Percentiles rank a stretch among this genome's conserved stretches.
Evolutionary conservation across 345 rosid species (phyloP).

Genomic region (Anacardium occidentale): DNA sequence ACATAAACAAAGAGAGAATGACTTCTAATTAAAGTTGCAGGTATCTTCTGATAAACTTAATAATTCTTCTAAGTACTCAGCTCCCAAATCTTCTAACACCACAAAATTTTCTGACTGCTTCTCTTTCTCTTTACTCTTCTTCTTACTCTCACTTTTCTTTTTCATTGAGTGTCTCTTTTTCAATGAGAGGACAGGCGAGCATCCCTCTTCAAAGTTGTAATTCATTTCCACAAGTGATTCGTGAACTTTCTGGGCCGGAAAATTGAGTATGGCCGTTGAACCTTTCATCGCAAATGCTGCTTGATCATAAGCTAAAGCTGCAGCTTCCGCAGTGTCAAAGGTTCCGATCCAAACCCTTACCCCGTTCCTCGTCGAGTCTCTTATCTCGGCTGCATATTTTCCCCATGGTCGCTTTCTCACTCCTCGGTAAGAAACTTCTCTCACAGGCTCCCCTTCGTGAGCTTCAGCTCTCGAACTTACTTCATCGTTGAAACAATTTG

Average conservation of each 20-base stretch:
- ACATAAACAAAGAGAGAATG: not conserved
- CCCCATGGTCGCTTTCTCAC: conserved; percentile 71
- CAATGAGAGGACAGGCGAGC: conserved; percentile 53
- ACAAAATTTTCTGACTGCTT: conserved; percentile 33
- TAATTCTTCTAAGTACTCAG: conserved; percentile 60
- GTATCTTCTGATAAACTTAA: conserved; percentile 35
- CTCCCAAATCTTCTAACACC: conserved; percentile 62
- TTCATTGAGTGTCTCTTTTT: conserved; percentile 49
- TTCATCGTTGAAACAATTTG: conserved; percentile 27
- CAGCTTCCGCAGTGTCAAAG: conserved; percentile 60
- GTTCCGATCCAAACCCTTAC: conserved; percentile 70
- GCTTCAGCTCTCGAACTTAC: conserved; percentile 20
- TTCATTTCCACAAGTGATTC: conserved; percentile 48
- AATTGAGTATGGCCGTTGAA: conserved; percentile 48
- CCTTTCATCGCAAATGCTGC: conserved; percentile 68
- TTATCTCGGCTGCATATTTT: conserved; percentile 64
- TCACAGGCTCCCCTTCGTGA: conserved; percentile 4
- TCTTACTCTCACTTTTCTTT: conserved; percentile 39
- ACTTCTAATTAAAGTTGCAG: not conserved
- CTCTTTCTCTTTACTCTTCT: conserved; percentile 38
- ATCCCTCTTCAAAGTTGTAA: conserved; percentile 30
- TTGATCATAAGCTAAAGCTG: conserved; percentile 71
- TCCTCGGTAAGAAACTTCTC: conserved; percentile 46
- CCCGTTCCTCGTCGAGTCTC: conserved; percentile 65
- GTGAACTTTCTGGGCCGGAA: conserved; percentile 42